A percentile compares a stretch with the other conserved stretches of the same genome.
Conservation (phyloP, 1,139 yeast species). For the Taphrina communis region DNA sequence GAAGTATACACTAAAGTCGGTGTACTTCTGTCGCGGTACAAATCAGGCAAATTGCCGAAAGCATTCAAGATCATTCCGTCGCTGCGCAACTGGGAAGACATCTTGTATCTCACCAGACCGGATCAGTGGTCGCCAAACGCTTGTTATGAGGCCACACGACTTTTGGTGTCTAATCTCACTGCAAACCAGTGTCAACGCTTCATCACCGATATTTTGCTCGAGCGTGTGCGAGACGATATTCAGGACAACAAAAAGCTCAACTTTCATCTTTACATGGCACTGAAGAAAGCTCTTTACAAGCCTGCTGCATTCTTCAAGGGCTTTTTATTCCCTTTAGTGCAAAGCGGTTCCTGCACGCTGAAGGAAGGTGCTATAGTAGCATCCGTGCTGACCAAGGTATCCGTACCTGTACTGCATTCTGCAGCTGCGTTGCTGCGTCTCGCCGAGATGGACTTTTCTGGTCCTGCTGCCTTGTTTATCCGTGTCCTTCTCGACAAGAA, state of each 20-base stretch:
- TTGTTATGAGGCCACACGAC: slow-evolving; percentile 89
- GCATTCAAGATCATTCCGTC: slow-evolving; percentile 93
- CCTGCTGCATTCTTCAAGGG: slow-evolving; percentile 99
- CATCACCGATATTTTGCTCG: slow-evolving; percentile 74
- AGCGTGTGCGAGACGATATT: slow-evolving; percentile 81
- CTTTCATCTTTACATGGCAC: slow-evolving; percentile 88
- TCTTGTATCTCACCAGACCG: slow-evolving; percentile 89
- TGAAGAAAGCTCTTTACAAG: slow-evolving; percentile 90
- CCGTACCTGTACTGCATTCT: slow-evolving; percentile 93
- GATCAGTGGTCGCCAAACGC: slow-evolving; percentile 97
- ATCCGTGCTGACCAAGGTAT: slow-evolving; percentile 83
- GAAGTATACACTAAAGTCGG: slow-evolving; percentile 94
- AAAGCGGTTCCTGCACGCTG: slow-evolving; percentile 66
- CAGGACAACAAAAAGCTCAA: slow-evolving; percentile 71
- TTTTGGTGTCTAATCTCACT: slow-evolving; percentile 86
- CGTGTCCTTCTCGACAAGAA: slow-evolving; percentile 88
- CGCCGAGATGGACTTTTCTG: slow-evolving; percentile 68
- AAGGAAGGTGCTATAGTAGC: slow-evolving; percentile 96
- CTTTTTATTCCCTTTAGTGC: slow-evolving; percentile 85
- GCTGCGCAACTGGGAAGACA: slow-evolving; percentile 92
- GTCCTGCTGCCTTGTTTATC: slow-evolving; percentile 88
- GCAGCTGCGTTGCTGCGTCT: slow-evolving; percentile 91
- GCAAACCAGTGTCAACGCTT: slow-evolving; percentile 85
- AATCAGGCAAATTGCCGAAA: slow-evolving; percentile 94
- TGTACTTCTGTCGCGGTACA: slow-evolving; percentile 82